phyloP scores from a whole-genome alignment of 2,329 filamentous ascomycete genomes.

The Aspergillus sp. region DNA sequence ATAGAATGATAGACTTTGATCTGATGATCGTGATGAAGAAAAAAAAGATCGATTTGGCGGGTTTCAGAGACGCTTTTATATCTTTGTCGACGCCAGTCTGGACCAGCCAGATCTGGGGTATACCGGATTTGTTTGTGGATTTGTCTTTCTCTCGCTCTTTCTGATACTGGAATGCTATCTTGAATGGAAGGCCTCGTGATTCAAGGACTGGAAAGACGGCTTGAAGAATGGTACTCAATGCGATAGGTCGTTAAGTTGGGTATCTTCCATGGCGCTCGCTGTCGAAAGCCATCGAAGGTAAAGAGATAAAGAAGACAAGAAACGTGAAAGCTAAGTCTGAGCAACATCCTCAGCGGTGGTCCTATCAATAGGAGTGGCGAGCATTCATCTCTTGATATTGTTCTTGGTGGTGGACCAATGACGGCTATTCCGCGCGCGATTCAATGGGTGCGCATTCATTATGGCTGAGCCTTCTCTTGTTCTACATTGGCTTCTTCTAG shows the following conservation, averaged over 20 bases:
- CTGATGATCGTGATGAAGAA: background rate
- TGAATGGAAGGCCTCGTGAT: background rate
- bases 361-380: background rate
- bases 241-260: background rate
- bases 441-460: constrained; percentile 2
- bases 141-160: background rate
- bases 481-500: background rate
- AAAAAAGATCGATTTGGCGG: background rate
- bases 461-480: background rate
- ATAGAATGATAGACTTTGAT: constrained; percentile 9
- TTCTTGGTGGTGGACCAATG: constrained; percentile 7
- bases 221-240: background rate
- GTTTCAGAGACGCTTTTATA: background rate
- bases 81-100: background rate
- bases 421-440: background rate
- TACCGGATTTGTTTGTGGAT: background rate
- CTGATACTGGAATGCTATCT: background rate
- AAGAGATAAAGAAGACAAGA: background rate
- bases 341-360: background rate
- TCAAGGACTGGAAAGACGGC: background rate
- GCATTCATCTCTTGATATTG: constrained; percentile 15
- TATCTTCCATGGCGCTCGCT: background rate
- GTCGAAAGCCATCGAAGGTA: background rate
- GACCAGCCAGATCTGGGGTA: background rate
- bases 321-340: background rate